Evolutionary conservation across 129 eudicot species (phyloP), one percentile per base, ranked within the genome.

Genomic region (Flaveria brownii): DNA sequence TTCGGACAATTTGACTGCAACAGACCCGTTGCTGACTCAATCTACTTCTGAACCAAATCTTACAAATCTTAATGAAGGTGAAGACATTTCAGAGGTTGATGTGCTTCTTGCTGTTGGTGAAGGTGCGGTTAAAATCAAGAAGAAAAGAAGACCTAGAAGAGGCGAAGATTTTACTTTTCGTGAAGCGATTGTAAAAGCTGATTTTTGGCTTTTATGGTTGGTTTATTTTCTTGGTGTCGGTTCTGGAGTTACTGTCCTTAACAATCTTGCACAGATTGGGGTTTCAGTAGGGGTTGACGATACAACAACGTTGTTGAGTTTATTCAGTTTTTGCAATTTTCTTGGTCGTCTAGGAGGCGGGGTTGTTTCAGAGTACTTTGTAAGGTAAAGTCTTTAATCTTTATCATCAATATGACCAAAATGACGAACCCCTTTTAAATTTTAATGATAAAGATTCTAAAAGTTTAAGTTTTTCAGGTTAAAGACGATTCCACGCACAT

Each of bases 231-330:
- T 94, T 50, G 97, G 98, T 12, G 98, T 91, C 28, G 97, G 98
- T 23, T 79, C 98, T 25, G 98, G 96, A 6, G 85, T 91, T n/a
- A 94, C 98, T 18, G 97, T 94, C 57, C 88, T 93, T 43, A 93
- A 93, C 74, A 94, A 94, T 84, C 82, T 94, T 82, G 98, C 98
- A 6, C 98, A 94, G 70, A 91, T 94, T 52, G 98, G 97, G 36
- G 89, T 85, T 82, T 82, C 97, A 0, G 83, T 75, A 12, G 97
- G 93, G 49, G 69, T 88, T 66, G 46, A 82, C 67, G 93, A 93
- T 84, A 86, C 97, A 8, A 94, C 97, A 17, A 78, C 86, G 41
- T 69, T 94, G 84, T 77, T 94, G 83, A 87, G 93, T 79, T 70
- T 94, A 64, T 94, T 94, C 87, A 87, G 96, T 85, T 91, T 94